Conservation (phyloP, 139 green algal genomes). For the Pleodorina starrii region DNA sequence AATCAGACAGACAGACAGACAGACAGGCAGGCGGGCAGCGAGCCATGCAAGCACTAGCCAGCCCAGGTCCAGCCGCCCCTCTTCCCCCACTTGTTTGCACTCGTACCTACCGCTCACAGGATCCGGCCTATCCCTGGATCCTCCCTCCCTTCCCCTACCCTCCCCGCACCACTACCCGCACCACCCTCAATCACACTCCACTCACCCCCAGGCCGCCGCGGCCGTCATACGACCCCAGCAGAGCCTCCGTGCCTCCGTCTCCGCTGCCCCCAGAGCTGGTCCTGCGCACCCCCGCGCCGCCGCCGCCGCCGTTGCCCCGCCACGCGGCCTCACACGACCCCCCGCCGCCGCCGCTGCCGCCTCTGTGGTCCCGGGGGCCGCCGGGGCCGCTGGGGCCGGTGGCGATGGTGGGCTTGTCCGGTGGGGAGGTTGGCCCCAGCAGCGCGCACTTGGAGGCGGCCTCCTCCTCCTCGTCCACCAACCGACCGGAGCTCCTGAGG, state of each 20-base stretch:
- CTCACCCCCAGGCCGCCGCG: not conserved
- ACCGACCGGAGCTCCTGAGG: not conserved
- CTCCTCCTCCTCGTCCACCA: slow-evolving; percentile 49
- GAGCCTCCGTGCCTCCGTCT: not conserved
- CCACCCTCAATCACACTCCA: too few species aligned
- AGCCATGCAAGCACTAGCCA: too few species aligned
- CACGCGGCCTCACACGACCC: not conserved
- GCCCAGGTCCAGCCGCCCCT: too few species aligned
- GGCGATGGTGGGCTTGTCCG: not conserved
- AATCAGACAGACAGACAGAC: too few species aligned
- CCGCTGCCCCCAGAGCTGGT: not conserved
- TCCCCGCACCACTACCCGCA: too few species aligned
- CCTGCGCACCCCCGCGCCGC: not conserved
- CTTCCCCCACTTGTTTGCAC: too few species aligned
- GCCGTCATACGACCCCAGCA: not conserved
- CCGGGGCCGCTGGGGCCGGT: not conserved
- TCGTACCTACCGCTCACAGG: too few species aligned
- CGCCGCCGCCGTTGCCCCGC: not conserved
- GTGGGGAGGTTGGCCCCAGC: not conserved
- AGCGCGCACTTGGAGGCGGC: slow-evolving; percentile 41
- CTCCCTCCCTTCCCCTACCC: too few species aligned
- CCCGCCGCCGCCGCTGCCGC: not conserved
- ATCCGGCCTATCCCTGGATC: too few species aligned
- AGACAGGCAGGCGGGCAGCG: too few species aligned
- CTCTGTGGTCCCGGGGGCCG: not conserved